Base-by-base conservation (phyloP, 73 alveolate genomes). In the Paramecium primaurelia region DNA sequence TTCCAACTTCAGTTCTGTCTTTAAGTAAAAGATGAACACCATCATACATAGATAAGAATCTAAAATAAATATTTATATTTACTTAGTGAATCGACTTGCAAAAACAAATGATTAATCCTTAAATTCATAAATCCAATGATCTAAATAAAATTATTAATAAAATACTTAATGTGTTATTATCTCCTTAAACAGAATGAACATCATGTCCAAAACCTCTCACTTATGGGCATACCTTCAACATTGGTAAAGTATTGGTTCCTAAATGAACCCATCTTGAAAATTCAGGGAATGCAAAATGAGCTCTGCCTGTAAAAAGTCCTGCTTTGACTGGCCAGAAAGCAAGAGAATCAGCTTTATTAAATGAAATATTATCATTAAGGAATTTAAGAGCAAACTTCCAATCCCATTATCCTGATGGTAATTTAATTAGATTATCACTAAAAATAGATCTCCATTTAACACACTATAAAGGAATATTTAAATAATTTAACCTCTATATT, bases 261-360 rank as follows among this genome's bases (percentile, higher is more conserved):
- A 96, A 68, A 88, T 94, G 96, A 16, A 95, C 92, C 98, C 98
- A 96, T 93, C 96, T 94, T n/a, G 98, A 96, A 88, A 92, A 90
- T 37, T 95, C 96, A 40, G 98, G 96, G 93, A 96, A 93, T 28
- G 89, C 93, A 58, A 93, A 95, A 87, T 92, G 93, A 49, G 97
- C 96, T 93, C 95, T 88, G 22, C 98, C 98, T 18, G 98, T 69
- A 49, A 8, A 89, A 1, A 89, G 71, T 58, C 94, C 94, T 4
- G 75, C 58, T 68, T 89, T 89, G 37, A 54, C 84, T 16, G 94
- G 97, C 98, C 98, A 96, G 59, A 92, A 89, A 14, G 97, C 98
- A 83, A 93, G 92, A 42, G 94, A 73, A 45, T 69, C 94, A 64
- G 93, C 92, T 96, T 96, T 94, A 45, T 89, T 89, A 59, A 89